phyloP scores from a whole-genome alignment of 805 yeast species.

The Wickerhamiella kazuoi region DNA sequence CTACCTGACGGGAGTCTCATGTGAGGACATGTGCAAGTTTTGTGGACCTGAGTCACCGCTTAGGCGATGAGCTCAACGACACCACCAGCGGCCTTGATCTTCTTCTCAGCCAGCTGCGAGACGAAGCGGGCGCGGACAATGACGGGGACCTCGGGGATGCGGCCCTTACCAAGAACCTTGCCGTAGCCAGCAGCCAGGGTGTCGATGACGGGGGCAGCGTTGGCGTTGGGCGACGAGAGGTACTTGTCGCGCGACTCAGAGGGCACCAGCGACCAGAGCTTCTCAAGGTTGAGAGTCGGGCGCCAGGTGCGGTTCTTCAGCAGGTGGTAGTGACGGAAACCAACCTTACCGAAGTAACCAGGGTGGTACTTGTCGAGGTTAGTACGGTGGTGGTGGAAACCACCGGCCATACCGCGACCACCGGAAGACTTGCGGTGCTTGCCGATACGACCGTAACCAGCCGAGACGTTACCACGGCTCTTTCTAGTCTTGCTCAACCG shows the following conservation, averaged over 20 bases:
- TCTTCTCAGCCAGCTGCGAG: conserved; percentile 97
- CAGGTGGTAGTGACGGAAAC: conserved; percentile 99
- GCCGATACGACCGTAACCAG: conserved; percentile 99
- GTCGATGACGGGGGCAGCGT: conserved; percentile 97
- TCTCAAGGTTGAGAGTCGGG: conserved; percentile 96
- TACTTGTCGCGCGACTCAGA: conserved; percentile 87
- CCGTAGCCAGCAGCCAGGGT: conserved; percentile 99
- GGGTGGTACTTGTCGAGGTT: conserved; percentile 99
- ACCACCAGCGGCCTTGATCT: conserved; percentile 99
- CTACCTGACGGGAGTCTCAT: background rate
- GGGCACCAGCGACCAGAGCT: conserved; percentile 93
- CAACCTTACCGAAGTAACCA: conserved; percentile 99
- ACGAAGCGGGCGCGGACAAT: conserved; percentile 99
- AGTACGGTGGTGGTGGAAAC: conserved; percentile 99
- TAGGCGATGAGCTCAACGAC: conserved; percentile 98
- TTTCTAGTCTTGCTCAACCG: conserved; percentile 98
- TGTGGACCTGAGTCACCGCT: conserved; percentile 14
- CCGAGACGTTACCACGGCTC: conserved; percentile 99
- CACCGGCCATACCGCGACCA: conserved; percentile 99
- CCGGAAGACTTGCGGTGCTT: conserved; percentile 99
- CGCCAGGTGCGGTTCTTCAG: conserved; percentile 90
- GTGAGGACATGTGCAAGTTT: background rate
- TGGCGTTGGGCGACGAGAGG: conserved; percentile 64
- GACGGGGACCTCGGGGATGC: conserved; percentile 94
- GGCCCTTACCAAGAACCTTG: conserved; percentile 98